phyloP scores from a whole-genome alignment of 352 stramenopile genomes.

The Globisporangium echinulatum region DNA sequence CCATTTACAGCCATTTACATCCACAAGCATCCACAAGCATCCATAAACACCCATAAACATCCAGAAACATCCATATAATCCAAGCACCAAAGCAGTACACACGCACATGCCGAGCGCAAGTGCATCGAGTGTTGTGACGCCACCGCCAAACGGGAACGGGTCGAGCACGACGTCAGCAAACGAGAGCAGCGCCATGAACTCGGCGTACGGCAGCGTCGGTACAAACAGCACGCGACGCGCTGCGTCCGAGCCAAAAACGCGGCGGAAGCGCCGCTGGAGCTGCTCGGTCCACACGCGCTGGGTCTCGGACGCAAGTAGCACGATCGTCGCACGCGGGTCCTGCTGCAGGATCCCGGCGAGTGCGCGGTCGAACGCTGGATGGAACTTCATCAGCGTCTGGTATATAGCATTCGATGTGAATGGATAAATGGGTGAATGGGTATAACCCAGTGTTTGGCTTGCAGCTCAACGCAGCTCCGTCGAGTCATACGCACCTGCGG shows the following conservation, averaged over 20 bases:
- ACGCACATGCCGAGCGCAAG: constrained; percentile 68
- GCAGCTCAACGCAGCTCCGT: background rate
- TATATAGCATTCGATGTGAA: too few species aligned
- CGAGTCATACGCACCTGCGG: constrained; percentile 23
- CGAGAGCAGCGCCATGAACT: constrained; percentile 50
- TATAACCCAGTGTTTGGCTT: too few species aligned
- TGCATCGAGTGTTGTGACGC: constrained; percentile 79
- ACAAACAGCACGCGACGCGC: constrained; percentile 49
- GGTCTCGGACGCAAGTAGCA: constrained; percentile 38
- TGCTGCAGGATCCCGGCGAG: constrained; percentile 29
- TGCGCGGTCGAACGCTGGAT: constrained; percentile 41
- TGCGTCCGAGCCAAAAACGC: constrained; percentile 22
- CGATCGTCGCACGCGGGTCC: constrained; percentile 30
- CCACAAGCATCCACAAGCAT: background rate
- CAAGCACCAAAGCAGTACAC: too few species aligned
- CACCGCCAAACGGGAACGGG: constrained; percentile 79
- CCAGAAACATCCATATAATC: too few species aligned
- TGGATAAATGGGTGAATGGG: too few species aligned
- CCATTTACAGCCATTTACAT: background rate
- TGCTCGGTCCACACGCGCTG: constrained; percentile 52
- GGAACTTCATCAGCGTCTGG: constrained; percentile 68
- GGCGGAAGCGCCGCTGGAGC: constrained; percentile 30
- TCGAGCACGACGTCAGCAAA: constrained; percentile 71
- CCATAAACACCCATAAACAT: too few species aligned
- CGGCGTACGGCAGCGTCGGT: constrained; percentile 41